phyloP scores from a whole-genome alignment of 169 alveolate genomes.

The Plasmodium coatneyi region DNA sequence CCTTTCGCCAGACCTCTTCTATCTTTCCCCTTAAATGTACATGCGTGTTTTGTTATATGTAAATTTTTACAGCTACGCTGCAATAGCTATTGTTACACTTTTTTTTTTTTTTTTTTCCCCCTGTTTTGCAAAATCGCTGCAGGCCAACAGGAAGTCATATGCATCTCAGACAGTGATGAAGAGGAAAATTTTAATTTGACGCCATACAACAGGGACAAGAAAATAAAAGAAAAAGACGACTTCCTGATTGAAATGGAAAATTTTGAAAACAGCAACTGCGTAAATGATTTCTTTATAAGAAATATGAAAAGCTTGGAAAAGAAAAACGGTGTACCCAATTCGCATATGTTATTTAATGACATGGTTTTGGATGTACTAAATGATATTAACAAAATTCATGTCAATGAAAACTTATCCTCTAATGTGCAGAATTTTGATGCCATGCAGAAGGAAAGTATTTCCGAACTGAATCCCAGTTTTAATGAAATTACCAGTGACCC shows the following conservation, averaged over 20 bases:
- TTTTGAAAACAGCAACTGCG: not conserved
- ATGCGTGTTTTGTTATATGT: not conserved
- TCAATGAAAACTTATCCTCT: not conserved
- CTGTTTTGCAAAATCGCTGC: not conserved
- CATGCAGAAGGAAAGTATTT: not conserved
- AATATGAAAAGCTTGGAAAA: conserved; percentile 10
- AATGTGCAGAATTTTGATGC: not conserved
- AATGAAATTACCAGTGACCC: conserved; percentile 7
- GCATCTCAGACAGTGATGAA: conserved; percentile 71
- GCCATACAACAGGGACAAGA: not conserved
- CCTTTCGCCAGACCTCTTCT: not conserved
- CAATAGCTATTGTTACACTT: not conserved
- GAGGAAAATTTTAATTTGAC: not conserved
- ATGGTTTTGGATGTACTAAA: conserved; percentile 42
- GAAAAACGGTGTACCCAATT: not conserved
- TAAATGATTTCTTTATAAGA: conserved; percentile 24
- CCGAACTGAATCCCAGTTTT: not conserved
- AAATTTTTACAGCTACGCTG: not conserved
- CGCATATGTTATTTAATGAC: conserved; percentile 21
- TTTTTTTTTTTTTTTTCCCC: not conserved
- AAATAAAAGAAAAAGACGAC: conserved; percentile 3
- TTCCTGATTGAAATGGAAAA: conserved; percentile 3
- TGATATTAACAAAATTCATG: conserved; percentile 36
- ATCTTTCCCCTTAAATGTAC: not conserved
- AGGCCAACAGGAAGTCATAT: conserved; percentile 61